Evolutionary conservation across 179 eudicot species (phyloP), one percentile per base, ranked within the genome.

Genomic region (Sideroxylon spinosum): DNA sequence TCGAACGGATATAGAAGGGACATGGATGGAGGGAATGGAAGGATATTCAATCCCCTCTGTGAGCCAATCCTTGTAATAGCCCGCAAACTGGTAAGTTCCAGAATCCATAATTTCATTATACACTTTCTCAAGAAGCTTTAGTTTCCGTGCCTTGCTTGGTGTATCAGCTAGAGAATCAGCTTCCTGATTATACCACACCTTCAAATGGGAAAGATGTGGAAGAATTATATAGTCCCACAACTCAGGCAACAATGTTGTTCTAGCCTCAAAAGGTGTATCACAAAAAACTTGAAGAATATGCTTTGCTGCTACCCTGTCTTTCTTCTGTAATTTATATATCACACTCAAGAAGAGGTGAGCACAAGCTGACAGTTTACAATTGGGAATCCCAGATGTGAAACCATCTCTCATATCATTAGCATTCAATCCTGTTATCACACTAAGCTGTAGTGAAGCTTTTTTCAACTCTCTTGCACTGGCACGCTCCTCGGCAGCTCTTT

Each of bases 41-140:
- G 91, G 91, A 53, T 80, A 83, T 80, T 86, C 87, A 70, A 76
- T 83, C 56, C 86, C 89, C 69, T 82, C 88, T 6, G 84, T 80
- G 71, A 88, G 79, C 89, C 91, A 88, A 78, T 86, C 87, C 74
- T 86, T 88, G 81, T 88, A 88, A 76, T 88, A 88, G 62, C 69
- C 68, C 4, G 91, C 89, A 77, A 85, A 86, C 74, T 82, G 86
- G 68, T 80, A 78, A 32, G 91, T 88, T 59, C 88, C 89, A 10
- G 83, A 78, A 76, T 88, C 91, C 78, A 88, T 73, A 76, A 73
- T 84, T 67, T 85, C 87, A 74, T 83, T 83, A 32, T 88, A 83
- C 6, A 71, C 84, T 78, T 85, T 88, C 52, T 85, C 85, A 50
- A 88, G 83, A 60, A 80, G 82, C 82, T 82, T 85, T 25, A 83